phyloP scores from a whole-genome alignment of 495 filamentous ascomycete genomes.

The Podospora anserina region DNA sequence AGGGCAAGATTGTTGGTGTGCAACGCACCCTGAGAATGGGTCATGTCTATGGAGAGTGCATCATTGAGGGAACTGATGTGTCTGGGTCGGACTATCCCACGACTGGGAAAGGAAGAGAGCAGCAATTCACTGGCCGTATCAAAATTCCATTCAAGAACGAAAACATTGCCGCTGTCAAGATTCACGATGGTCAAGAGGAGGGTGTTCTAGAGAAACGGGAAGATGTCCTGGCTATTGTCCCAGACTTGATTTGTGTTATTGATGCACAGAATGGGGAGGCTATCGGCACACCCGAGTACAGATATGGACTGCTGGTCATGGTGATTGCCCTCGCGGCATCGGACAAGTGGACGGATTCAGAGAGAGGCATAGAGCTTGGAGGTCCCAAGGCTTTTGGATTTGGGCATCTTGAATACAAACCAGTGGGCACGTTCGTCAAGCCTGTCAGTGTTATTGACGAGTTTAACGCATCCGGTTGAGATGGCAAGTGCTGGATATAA shows the following conservation, averaged over 20 bases:
- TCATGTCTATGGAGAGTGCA: slow-evolving; percentile 52
- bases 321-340: slow-evolving; percentile 57
- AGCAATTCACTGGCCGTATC: slow-evolving; percentile 38
- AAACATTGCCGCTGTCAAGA: slow-evolving; percentile 54
- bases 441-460: slow-evolving; percentile 55
- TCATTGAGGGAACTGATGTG: slow-evolving; percentile 48
- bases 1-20: slow-evolving; percentile 60
- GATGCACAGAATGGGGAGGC: slow-evolving; percentile 59
- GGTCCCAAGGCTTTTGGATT: slow-evolving; percentile 53
- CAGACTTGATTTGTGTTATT: slow-evolving; percentile 60
- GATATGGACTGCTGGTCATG: slow-evolving; percentile 56
- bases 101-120: background rate
- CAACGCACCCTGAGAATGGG: slow-evolving; percentile 54
- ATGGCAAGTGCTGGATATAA: background rate
- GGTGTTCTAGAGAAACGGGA: slow-evolving; percentile 35
- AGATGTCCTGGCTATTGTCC: slow-evolving; percentile 54
- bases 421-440: slow-evolving; percentile 48
- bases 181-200: slow-evolving; percentile 14
- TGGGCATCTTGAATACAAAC: slow-evolving; percentile 46
- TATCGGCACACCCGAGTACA: slow-evolving; percentile 59
- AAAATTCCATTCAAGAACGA: slow-evolving; percentile 66
- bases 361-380: slow-evolving; percentile 49
- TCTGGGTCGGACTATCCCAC: slow-evolving; percentile 22
- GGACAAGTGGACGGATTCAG: slow-evolving; percentile 53
- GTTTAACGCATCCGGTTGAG: slow-evolving; percentile 27